These are phyloP conservation scores for Spencermartinsiella ligniputridi DNA, from an alignment of 1,139 yeast genomes.

Conservation along the genomic window DNA sequence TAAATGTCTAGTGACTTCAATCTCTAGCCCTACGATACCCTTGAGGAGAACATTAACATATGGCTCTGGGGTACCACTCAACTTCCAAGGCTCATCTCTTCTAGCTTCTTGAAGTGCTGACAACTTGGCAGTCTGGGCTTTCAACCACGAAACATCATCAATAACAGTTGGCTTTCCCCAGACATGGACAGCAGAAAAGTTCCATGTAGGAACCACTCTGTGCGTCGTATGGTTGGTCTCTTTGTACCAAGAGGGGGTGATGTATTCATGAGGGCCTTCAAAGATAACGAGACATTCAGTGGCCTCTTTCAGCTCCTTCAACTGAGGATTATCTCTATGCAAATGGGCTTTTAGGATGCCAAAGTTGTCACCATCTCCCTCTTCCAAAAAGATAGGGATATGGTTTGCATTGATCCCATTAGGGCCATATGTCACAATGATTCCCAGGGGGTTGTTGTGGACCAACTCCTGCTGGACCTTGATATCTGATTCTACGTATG, in stretches of 20 bases:
- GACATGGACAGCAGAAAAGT: slow-evolving; percentile 57
- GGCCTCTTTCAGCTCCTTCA: slow-evolving; percentile 39
- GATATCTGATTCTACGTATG: not conserved
- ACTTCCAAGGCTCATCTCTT: slow-evolving; percentile 46
- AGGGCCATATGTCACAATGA: slow-evolving; percentile 43
- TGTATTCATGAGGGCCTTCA: slow-evolving; percentile 51
- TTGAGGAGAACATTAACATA: slow-evolving; percentile 45
- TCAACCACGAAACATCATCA: slow-evolving; percentile 40
- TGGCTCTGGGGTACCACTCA: slow-evolving; percentile 54
- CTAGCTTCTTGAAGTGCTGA: slow-evolving; percentile 47
- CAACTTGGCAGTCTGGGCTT: slow-evolving; percentile 43
- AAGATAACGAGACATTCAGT: slow-evolving; percentile 48
- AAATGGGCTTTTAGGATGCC: slow-evolving; percentile 50
- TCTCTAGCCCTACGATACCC: slow-evolving; percentile 57
- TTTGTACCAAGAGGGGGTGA: slow-evolving; percentile 59
- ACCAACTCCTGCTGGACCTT: slow-evolving; percentile 41
- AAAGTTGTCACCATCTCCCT: slow-evolving; percentile 39
- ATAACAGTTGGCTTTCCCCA: slow-evolving; percentile 50
- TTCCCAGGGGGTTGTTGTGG: slow-evolving; percentile 48
- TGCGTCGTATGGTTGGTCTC: slow-evolving; percentile 52
- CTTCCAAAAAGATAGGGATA: slow-evolving; percentile 47
- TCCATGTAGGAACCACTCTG: slow-evolving; percentile 72
- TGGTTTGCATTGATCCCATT: slow-evolving; percentile 46
- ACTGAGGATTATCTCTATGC: slow-evolving; percentile 52
- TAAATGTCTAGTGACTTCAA: slow-evolving; percentile 47